Base-by-base conservation (phyloP, 2,329 filamentous ascomycete genomes). In the Fusarium domesticum region DNA sequence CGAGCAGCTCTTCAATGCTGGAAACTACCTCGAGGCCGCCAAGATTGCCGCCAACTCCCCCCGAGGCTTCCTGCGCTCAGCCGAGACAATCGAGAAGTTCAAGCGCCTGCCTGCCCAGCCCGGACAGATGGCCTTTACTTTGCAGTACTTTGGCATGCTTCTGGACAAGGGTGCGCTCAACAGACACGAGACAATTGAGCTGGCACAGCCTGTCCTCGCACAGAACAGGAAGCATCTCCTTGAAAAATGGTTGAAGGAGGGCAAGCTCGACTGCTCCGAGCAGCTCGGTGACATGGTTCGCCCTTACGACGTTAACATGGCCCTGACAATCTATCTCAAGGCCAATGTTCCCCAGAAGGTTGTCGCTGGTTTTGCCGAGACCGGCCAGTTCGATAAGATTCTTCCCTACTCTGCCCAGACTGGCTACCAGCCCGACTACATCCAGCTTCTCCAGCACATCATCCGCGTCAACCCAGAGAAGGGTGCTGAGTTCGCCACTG, bases 41-140 rank as follows among this genome's bases (percentile, higher is more conserved):
- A 96, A 95, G 77, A 86, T 96, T 59, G 95, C 93, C 35, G 95
- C 93, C 39, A 96, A 95, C 75, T 98, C 93, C 3, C 93, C 93
- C 3, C 84, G 92, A 47, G 93, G 93, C 37, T 98, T 98, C 75
- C 77, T 98, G 43, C 88, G 93, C 56, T 97, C 92, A 2, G 79
- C 89, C 17, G 89, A 96, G 63, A 98, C 93, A 6, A 97, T 98
- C 65, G 91, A 96, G 71, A 85, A 87, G 59, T 95, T 98, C 74
- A 97, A 97, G 80, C 82, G 81, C 43, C 77, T 95, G 14, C 89
- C 89, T 12, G 80, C 84, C 50, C 82, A 87, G 57, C 84, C 84
- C 25, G 89, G 89, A 35, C 87, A 95, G 66, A 89, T 98, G 72
- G 95, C 93, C 1, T 84, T 89, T 58, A 96, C 96, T 47, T 77